phyloP scores from a whole-genome alignment of 345 rosid species.

The Euphorbia tirucalli region DNA sequence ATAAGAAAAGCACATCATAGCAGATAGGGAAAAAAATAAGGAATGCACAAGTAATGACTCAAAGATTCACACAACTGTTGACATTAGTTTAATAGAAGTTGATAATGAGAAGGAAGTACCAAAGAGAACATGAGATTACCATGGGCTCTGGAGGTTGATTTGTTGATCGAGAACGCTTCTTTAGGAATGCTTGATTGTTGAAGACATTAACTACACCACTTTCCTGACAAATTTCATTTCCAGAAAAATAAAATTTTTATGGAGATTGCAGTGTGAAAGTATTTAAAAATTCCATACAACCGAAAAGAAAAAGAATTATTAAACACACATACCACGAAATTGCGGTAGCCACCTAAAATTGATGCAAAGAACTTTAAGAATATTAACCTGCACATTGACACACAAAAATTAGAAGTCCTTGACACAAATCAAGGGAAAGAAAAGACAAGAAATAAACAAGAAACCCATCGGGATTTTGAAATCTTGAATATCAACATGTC shows the following conservation, averaged over 20 bases:
- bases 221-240: constrained; percentile 52
- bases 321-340: constrained; percentile 69
- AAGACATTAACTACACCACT: constrained; percentile 59
- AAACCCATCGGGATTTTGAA: not conserved
- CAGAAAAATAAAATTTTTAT: constrained; percentile 13
- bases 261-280: constrained; percentile 2
- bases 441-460: not conserved
- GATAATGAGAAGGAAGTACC: not conserved
- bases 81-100: not conserved
- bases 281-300: constrained; percentile 14
- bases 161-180: constrained; percentile 87
- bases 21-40: not conserved
- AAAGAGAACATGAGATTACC: constrained; percentile 46
- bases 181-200: constrained; percentile 87
- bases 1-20: not conserved
- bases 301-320: constrained; percentile 6
- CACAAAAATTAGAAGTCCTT: constrained; percentile 4
- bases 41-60: not conserved
- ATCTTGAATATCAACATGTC: not conserved
- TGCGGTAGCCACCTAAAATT: constrained; percentile 95
- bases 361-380: constrained; percentile 93
- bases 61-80: not conserved
- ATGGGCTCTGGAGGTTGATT: constrained; percentile 84
- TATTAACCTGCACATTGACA: constrained; percentile 68
- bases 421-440: not conserved